Evolutionary conservation across 2,329 filamentous ascomycete genomes (phyloP), one percentile per base, ranked within the genome.

Genomic region (Arthroderma sp.): DNA sequence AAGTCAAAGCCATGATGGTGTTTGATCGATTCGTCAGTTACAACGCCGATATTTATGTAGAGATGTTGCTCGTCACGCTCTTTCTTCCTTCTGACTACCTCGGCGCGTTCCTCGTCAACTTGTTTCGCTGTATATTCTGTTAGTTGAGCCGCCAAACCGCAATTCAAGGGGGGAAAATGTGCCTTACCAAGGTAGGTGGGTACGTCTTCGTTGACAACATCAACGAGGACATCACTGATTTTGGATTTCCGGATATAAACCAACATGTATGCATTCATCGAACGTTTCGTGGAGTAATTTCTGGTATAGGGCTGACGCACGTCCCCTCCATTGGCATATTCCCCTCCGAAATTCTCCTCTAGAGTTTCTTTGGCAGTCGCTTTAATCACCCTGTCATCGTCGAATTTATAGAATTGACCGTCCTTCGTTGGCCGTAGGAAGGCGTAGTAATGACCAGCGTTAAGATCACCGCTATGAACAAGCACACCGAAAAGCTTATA

Each of bases 401-500:
- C 94, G 65, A 95, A 98, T 66, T 87, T 93, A 77, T 94, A 97
- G 75, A 95, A 98, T 75, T 88, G 83, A 33, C 93, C 91, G 60
- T 95, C 88, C 73, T 95, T 94, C 59, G 85, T 82, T 0, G 94
- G 93, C 69, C 95, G 96, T 65, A 98, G 75, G 72, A 95, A 98
- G 0, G 93, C 93, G 68, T 98, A 98, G 73, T 98, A 98, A 72
- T 98, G 93, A 2, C 93, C 93, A 9, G 94, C 91, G 70, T 98
- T 96, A 57, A 97, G 80, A 67, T 97, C 93, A 60, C 93, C 93
- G 64, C 89, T 96, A 73, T 98, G 93, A 5, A 98, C 93, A 47
- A 98, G 78, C 21, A 98, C 93, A 60, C 93, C 90, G 66, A 98
- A 91, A 19, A 98, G 77, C 70, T 95, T 87, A 72, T 98, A 98